Base-by-base conservation (phyloP, 2,329 filamentous ascomycete genomes). In the Aspergillus chevalieri region DNA sequence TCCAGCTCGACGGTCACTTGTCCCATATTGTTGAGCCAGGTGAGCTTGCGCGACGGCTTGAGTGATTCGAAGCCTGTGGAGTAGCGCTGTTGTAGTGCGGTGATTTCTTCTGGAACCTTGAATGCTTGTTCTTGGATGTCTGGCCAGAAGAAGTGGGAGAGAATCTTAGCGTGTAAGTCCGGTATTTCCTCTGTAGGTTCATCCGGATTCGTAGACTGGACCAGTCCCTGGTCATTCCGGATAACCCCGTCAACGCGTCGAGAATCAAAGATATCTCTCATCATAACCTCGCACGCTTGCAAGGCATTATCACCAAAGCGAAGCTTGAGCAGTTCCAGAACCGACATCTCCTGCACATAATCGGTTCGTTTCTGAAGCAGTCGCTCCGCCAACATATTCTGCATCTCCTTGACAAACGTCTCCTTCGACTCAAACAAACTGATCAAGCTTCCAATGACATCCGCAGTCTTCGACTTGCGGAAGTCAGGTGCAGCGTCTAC, bases 251-350 rank as follows among this genome's bases (percentile, higher is more conserved):
- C 87, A 51, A 94, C 81, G 39, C 82, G 79, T 52, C 79, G 78
- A 1, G 90, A 95, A 62, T 96, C 91, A 56, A 87, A 80, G 33
- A 97, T 87, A 65, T 98, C 93, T 55, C 86, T 88, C 50, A 98
- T 81, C 93, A 98, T 98, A 61, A 98, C 93, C 65, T 98, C 92
- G 68, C 91, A 96, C 44, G 88, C 87, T 65, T 97, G 93, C 43
- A 98, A 74, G 14, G 89, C 84, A 24, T 81, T 79, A 57, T 96
- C 89, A 21, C 92, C 92, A 49, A 96, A 91, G 7, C 91, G 84
- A 53, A 88, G 79, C 72, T 96, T 96, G 51, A 98, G 79, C 8
- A 97, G 78, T 50, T 92, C 84, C 5, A 97, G 78, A 4, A 96
- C 87, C 48, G 87, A 85, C 47, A 88, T 81, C 68, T 88, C 93